phyloP scores from a whole-genome alignment of 1,139 yeast genomes.

The Hyphopichia buzzinii region DNA sequence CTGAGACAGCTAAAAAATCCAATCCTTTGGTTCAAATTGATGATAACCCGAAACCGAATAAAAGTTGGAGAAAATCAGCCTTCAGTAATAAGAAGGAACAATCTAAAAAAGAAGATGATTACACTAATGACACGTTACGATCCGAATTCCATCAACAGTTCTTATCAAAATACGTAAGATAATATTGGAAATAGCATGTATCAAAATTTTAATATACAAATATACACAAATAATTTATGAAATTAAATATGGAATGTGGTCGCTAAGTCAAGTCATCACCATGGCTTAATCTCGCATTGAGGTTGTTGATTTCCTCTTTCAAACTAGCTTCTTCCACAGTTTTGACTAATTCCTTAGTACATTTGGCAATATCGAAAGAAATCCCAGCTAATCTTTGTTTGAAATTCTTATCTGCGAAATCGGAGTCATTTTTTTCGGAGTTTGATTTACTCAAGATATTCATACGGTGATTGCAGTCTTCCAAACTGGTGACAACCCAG shows the following conservation, averaged over 20 bases:
- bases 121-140: constrained; percentile 63
- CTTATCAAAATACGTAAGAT: constrained; percentile 61
- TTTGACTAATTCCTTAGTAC: constrained; percentile 92
- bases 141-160: constrained; percentile 74
- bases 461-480: constrained; percentile 84
- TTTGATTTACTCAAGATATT: constrained; percentile 54
- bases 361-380: constrained; percentile 93
- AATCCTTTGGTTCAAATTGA: constrained; percentile 41
- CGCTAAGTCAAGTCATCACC: constrained; percentile 32
- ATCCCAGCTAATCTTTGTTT: constrained; percentile 93
- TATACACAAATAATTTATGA: not conserved
- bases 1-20: constrained; percentile 22
- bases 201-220: constrained; percentile 6
- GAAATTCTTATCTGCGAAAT: constrained; percentile 83
- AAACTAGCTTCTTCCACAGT: constrained; percentile 93
- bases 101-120: constrained; percentile 19
- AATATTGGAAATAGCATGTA: constrained; percentile 6
- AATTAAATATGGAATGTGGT: not conserved
- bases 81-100: constrained; percentile 29
- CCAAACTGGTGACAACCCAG: constrained; percentile 84
- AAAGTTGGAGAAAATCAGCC: constrained; percentile 57
- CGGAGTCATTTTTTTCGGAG: constrained; percentile 50
- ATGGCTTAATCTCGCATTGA: constrained; percentile 45
- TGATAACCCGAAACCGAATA: constrained; percentile 13
- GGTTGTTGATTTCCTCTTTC: constrained; percentile 67